Conservation (phyloP, 2,329 filamentous ascomycete genomes). For the Cercospora berteroae region DNA sequence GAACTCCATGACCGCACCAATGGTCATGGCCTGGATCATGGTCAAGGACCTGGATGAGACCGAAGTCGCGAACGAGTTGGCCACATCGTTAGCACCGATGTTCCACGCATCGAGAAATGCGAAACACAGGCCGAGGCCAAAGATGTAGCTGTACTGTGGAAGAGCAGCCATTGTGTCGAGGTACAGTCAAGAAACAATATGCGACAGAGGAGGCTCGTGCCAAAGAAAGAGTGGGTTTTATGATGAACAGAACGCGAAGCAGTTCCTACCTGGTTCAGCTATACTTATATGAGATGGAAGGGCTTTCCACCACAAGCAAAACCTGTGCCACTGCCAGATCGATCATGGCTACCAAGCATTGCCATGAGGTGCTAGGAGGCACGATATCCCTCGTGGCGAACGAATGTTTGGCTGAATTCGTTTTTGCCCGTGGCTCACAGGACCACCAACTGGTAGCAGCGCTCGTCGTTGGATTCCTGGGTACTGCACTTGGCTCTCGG, state of each 20-base stretch:
- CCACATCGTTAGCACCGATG: constrained; percentile 56
- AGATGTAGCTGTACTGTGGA: constrained; percentile 59
- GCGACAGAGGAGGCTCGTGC: background rate
- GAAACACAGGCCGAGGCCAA: constrained; percentile 61
- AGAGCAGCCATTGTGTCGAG: constrained; percentile 38
- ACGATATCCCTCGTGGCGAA: constrained; percentile 4
- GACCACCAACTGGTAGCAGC: background rate
- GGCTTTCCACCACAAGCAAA: background rate
- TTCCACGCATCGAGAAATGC: constrained; percentile 65
- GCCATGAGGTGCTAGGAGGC: constrained; percentile 1
- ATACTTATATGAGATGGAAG: background rate
- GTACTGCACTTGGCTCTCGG: constrained; percentile 6
- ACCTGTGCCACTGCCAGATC: background rate
- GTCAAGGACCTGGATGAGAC: constrained; percentile 52
- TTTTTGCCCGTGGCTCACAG: background rate
- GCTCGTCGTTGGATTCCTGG: background rate
- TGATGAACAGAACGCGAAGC: background rate
- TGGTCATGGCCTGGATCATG: constrained; percentile 50
- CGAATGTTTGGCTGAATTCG: background rate
- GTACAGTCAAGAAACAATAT: background rate
- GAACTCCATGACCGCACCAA: constrained; percentile 52
- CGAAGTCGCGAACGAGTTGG: constrained; percentile 53
- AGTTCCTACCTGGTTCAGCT: background rate
- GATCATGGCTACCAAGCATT: background rate
- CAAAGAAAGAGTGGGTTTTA: background rate